A percentile compares a stretch with the other conserved stretches of the same genome.
These are phyloP conservation scores for Crithidia thermophila DNA, from an alignment of 208 protist species.

Conservation along the genomic window DNA sequence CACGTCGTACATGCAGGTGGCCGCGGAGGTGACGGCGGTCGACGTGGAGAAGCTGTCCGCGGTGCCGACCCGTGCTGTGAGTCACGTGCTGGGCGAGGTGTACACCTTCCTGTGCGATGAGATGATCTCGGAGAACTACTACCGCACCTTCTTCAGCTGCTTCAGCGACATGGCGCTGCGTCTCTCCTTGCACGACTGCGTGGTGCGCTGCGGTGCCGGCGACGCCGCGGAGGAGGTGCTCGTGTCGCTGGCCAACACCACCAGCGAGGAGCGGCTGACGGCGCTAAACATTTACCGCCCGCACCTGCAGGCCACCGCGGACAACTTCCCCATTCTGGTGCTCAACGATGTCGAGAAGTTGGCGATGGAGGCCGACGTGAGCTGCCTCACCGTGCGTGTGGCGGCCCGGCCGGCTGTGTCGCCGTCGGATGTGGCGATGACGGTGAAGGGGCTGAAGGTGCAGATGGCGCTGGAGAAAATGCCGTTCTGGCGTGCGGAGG, in stretches of 20 bases:
- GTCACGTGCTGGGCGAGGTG: constrained; percentile 9
- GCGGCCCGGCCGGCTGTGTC: not conserved
- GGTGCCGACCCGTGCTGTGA: constrained; percentile 21
- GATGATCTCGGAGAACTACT: constrained; percentile 45
- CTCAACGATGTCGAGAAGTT: constrained; percentile 18
- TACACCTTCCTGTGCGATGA: constrained; percentile 40
- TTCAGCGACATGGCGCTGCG: constrained; percentile 55
- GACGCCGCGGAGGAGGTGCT: constrained; percentile 17
- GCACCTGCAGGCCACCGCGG: constrained; percentile 6
- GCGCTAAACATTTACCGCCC: constrained; percentile 17
- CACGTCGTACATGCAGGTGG: constrained; percentile 53
- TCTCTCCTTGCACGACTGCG: constrained; percentile 36
- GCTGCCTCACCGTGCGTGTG: constrained; percentile 6
- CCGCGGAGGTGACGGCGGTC: constrained; percentile 24
- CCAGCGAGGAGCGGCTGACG: constrained; percentile 14
- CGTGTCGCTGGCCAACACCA: constrained; percentile 15
- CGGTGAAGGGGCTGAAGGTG: constrained; percentile 13
- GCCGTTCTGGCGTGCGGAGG: constrained; percentile 31
- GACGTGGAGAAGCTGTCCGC: constrained; percentile 25
- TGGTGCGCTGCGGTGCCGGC: constrained; percentile 18
- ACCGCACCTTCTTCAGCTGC: constrained; percentile 63
- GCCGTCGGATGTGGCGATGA: constrained; percentile 11
- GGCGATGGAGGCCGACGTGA: constrained; percentile 24
- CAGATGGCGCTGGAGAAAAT: constrained; percentile 28
- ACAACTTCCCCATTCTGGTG: constrained; percentile 32